Evolutionary conservation across 169 alveolate species (phyloP).

Genomic region (Pseudocohnilembus persalinus): DNA sequence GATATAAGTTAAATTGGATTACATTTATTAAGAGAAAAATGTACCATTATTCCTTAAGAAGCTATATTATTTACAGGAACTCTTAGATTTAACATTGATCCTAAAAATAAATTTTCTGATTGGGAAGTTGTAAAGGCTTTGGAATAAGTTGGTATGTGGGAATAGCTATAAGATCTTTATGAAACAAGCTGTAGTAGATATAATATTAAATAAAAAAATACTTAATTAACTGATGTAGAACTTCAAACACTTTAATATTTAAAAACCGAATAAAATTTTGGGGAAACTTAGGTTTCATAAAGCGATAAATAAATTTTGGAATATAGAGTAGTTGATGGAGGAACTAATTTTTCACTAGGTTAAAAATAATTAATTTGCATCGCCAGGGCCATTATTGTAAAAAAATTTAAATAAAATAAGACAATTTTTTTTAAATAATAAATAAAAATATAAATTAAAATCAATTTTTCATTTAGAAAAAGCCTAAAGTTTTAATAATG

Average conservation of each 20-base stretch:
- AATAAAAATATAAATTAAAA: no score
- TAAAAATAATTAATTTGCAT: slow-evolving; percentile 47
- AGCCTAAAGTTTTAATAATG: slow-evolving; percentile 40
- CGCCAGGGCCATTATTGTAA: slow-evolving; percentile 51
- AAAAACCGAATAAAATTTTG: no score
- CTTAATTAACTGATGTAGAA: not conserved
- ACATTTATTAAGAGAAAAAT: slow-evolving; percentile 54
- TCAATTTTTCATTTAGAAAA: no score
- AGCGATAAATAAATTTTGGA: no score
- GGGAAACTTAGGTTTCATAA: no score
- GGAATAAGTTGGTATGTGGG: slow-evolving; percentile 11
- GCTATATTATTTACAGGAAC: slow-evolving; percentile 80
- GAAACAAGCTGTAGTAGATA: not conserved
- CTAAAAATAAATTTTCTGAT: slow-evolving; percentile 52
- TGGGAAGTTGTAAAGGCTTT: slow-evolving; percentile 32
- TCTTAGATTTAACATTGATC: slow-evolving; percentile 77
- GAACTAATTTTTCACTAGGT: slow-evolving; percentile 32
- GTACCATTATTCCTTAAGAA: slow-evolving; percentile 83
- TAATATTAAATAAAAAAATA: not conserved
- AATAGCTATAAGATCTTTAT: not conserved
- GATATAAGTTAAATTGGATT: slow-evolving; percentile 58
- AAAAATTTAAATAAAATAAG: no score
- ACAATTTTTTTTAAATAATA: slow-evolving; percentile 35
- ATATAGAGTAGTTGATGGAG: no score
- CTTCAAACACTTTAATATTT: slow-evolving; percentile 1